Evolutionary conservation across 1,284 basidiomycete species (phyloP).

Genomic region (Papiliotrema terrestris): DNA sequence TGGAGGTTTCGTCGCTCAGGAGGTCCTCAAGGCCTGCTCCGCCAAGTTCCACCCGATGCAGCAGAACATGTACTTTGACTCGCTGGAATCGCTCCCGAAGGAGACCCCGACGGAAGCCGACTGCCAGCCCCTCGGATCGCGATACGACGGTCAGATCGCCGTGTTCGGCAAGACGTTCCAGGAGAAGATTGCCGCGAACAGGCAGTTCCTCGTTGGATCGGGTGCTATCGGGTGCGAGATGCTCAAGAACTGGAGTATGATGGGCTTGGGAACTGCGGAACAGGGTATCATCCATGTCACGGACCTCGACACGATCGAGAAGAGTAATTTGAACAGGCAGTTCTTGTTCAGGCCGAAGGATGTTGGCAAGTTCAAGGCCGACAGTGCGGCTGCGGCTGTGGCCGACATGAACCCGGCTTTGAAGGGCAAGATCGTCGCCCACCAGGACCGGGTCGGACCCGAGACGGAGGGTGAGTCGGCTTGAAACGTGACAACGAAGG

Average conservation of each 20-base stretch:
- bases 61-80: slow-evolving; percentile 96
- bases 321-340: slow-evolving; percentile 97
- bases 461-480: slow-evolving; percentile 77
- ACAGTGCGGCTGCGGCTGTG: slow-evolving; percentile 89
- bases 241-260: slow-evolving; percentile 99
- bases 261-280: slow-evolving; percentile 83
- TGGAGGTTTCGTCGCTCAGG: slow-evolving; percentile 97
- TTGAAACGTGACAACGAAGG: not conserved
- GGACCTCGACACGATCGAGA: slow-evolving; percentile 98
- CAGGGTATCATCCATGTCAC: slow-evolving; percentile 89
- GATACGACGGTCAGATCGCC: slow-evolving; percentile 94
- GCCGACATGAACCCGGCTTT: slow-evolving; percentile 95
- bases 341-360: slow-evolving; percentile 98
- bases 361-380: slow-evolving; percentile 95
- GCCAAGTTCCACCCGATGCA: slow-evolving; percentile 98
- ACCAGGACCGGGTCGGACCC: slow-evolving; percentile 91
- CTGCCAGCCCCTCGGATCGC: slow-evolving; percentile 72
- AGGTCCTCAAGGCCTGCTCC: slow-evolving; percentile 94
- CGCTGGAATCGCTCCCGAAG: slow-evolving; percentile 85
- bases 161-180: slow-evolving; percentile 95
- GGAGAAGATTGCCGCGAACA: slow-evolving; percentile 81
- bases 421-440: slow-evolving; percentile 78
- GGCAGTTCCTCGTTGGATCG: slow-evolving; percentile 95
- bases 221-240: slow-evolving; percentile 99
- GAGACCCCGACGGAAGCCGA: slow-evolving; percentile 77